phyloP scores from a whole-genome alignment of 495 filamentous ascomycete species.

The Neurospora sp. region DNA sequence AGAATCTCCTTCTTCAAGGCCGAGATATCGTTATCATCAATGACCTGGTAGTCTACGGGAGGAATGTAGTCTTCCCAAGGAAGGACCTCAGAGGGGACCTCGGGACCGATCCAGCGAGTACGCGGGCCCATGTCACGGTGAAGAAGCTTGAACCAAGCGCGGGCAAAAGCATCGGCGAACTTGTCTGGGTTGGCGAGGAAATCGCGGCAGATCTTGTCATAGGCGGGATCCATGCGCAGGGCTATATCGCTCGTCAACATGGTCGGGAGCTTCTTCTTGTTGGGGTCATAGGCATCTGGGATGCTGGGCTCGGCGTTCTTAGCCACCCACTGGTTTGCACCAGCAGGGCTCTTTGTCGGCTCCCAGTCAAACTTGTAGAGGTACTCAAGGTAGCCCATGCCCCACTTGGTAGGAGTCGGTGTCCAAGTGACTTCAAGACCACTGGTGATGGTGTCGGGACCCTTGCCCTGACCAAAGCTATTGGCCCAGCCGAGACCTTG shows the following conservation, averaged over 20 bases:
- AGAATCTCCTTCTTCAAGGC: slow-evolving; percentile 57
- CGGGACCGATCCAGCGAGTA: slow-evolving; percentile 56
- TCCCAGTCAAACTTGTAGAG: slow-evolving; percentile 72
- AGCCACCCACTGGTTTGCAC: slow-evolving; percentile 63
- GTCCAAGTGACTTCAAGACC: slow-evolving; percentile 69
- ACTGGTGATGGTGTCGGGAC: slow-evolving; percentile 57
- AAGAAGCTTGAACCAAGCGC: slow-evolving; percentile 70
- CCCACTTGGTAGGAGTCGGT: slow-evolving; percentile 58
- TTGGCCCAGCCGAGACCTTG: slow-evolving; percentile 62
- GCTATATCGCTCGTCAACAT: slow-evolving; percentile 65
- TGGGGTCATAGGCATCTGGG: slow-evolving; percentile 55
- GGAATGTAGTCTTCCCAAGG: slow-evolving; percentile 61
- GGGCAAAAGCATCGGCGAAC: slow-evolving; percentile 53
- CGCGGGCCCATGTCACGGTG: slow-evolving; percentile 66
- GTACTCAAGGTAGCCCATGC: slow-evolving; percentile 57
- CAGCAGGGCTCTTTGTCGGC: slow-evolving; percentile 59
- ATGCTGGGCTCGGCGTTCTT: slow-evolving; percentile 54
- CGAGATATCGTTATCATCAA: slow-evolving; percentile 48
- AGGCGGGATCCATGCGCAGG: slow-evolving; percentile 56
- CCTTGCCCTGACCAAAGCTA: slow-evolving; percentile 48
- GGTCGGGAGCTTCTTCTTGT: slow-evolving; percentile 52
- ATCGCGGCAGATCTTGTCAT: slow-evolving; percentile 62
- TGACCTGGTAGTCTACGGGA: slow-evolving; percentile 38
- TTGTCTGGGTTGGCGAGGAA: slow-evolving; percentile 55
- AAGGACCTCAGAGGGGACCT: slow-evolving; percentile 51